phyloP scores from a whole-genome alignment of 2,329 filamentous ascomycete genomes.

The Neofusicoccum kwambonambiense region DNA sequence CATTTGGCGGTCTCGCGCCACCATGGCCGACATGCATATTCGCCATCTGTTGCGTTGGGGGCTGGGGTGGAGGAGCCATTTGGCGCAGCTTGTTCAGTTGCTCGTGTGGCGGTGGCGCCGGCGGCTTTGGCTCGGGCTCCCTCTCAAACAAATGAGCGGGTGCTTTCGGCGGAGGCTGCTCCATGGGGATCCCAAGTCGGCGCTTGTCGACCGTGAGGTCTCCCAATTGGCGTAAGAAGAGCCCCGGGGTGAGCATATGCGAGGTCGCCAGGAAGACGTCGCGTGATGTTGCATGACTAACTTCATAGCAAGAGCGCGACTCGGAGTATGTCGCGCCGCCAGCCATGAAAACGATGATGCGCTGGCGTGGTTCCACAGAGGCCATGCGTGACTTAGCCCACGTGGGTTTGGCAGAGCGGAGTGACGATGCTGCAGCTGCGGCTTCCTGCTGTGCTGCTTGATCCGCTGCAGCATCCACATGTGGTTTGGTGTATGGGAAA shows the following conservation, averaged over 20 bases:
- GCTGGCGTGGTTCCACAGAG: slow-evolving; percentile 77
- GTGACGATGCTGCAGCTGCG: slow-evolving; percentile 56
- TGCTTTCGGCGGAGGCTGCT: slow-evolving; percentile 75
- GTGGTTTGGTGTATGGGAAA: slow-evolving; percentile 51
- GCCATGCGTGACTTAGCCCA: slow-evolving; percentile 84
- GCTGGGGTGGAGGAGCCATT: slow-evolving; percentile 31
- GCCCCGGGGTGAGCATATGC: slow-evolving; percentile 84
- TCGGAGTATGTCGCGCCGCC: slow-evolving; percentile 95
- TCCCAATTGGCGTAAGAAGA: slow-evolving; percentile 79
- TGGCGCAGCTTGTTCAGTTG: slow-evolving; percentile 22
- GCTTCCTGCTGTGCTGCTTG: slow-evolving; percentile 54
- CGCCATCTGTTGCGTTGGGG: slow-evolving; percentile 29
- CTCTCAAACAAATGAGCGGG: slow-evolving; percentile 85
- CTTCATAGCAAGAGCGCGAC: slow-evolving; percentile 82
- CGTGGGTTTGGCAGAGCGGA: slow-evolving; percentile 88
- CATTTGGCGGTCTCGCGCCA: slow-evolving; percentile 12
- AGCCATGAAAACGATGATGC: slow-evolving; percentile 91
- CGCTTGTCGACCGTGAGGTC: slow-evolving; percentile 76
- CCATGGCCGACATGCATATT: slow-evolving; percentile 24
- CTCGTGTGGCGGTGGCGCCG: slow-evolving; percentile 43
- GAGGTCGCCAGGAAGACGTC: slow-evolving; percentile 88
- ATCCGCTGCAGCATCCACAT: slow-evolving; percentile 61
- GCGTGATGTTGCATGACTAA: slow-evolving; percentile 67
- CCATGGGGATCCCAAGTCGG: slow-evolving; percentile 75
- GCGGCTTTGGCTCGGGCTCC: slow-evolving; percentile 58